These are phyloP conservation scores for Pythium coloratum DNA, from an alignment of 352 stramenopile species.

Conservation along the genomic window DNA sequence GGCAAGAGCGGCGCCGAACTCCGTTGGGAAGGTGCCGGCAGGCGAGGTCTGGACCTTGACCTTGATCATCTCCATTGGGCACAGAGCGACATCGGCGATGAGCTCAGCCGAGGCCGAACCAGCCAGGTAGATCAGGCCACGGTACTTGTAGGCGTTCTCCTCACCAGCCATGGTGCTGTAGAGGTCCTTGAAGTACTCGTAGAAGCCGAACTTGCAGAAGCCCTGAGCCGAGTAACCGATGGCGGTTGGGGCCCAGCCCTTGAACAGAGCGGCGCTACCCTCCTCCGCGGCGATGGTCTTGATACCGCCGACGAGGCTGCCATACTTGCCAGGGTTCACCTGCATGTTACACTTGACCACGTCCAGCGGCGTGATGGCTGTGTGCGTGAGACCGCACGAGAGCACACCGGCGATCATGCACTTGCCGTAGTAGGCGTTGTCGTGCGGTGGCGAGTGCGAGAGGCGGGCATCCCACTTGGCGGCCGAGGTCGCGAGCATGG, in stretches of 20 bases:
- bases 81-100: conserved; percentile 93
- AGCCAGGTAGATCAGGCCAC: conserved; percentile 89
- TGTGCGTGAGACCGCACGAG: conserved; percentile 93
- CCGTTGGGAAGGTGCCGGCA: conserved; percentile 86
- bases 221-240: conserved; percentile 92
- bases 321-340: conserved; percentile 89
- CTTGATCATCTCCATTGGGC: conserved; percentile 96
- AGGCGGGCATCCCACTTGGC: conserved; percentile 82
- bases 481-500: conserved; percentile 71
- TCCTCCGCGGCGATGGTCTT: conserved; percentile 89
- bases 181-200: conserved; percentile 96
- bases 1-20: conserved; percentile 83
- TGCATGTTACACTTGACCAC: conserved; percentile 97
- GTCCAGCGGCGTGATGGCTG: conserved; percentile 91
- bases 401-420: conserved; percentile 93
- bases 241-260: conserved; percentile 91
- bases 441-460: conserved; percentile 79
- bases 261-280: conserved; percentile 80
- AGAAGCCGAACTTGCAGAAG: conserved; percentile 94
- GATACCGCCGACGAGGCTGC: conserved; percentile 70
- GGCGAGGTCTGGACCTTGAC: conserved; percentile 93
- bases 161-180: conserved; percentile 91
- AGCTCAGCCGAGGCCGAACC: conserved; percentile 93
- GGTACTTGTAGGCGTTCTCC: conserved; percentile 93
- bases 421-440: conserved; percentile 93